Evolutionary conservation across 148 eudicot species (phyloP).

Genomic region (Bassia scoparia): DNA sequence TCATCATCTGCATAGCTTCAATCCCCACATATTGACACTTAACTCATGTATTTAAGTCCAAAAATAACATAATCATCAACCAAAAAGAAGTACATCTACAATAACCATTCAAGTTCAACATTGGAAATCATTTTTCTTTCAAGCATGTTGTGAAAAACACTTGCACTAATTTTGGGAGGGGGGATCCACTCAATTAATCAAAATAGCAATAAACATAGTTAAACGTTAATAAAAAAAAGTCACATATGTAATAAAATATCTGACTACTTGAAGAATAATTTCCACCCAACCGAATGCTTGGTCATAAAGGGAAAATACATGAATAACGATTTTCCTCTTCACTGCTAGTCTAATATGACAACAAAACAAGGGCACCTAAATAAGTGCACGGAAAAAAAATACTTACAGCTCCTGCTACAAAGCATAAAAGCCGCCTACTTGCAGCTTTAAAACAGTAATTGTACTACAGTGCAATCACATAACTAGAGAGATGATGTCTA

Average conservation of each 20-base stretch:
- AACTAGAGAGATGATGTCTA: neutral
- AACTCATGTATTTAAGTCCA: neutral
- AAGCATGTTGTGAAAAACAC: no score
- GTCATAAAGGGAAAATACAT: neutral
- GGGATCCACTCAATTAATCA: no score
- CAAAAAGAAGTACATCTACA: neutral
- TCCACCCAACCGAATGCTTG: neutral
- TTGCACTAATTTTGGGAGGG: no score
- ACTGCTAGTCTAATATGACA: neutral
- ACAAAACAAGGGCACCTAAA: neutral
- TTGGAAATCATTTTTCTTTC: neutral
- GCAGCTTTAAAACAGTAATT: neutral
- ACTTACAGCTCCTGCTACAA: neutral
- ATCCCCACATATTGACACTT: neutral
- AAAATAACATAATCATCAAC: neutral
- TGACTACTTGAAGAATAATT: no score
- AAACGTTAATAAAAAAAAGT: no score
- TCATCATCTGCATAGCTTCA: neutral
- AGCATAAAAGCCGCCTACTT: neutral
- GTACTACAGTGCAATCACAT: neutral
- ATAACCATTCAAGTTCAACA: neutral
- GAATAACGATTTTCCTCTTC: neutral
- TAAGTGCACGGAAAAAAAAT: no score
- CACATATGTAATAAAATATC: no score
- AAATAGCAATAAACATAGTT: no score